Percentiles rank a stretch among this genome's conserved stretches.
These are phyloP conservation scores for Tephrocybe sp. DNA, from an alignment of 768 basidiomycete species.

Conservation along the genomic window DNA sequence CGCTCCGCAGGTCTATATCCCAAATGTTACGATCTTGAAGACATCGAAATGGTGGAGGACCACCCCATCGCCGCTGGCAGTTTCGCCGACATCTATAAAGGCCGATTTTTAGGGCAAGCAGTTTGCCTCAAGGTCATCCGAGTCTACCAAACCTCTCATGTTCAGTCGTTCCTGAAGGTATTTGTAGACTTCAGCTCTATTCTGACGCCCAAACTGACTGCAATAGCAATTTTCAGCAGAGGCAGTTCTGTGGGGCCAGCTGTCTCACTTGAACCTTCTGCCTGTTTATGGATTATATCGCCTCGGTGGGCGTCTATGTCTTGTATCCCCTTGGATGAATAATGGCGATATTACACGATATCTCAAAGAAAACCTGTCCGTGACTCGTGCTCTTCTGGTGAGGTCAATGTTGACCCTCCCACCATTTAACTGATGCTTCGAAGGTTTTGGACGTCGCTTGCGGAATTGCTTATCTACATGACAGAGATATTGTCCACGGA, in stretches of 20 bases:
- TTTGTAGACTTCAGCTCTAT: not conserved
- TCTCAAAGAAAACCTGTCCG: conserved; percentile 15
- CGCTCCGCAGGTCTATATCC: conserved; percentile 9
- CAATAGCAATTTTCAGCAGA: conserved; percentile 7
- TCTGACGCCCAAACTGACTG: not conserved
- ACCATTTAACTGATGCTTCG: not conserved
- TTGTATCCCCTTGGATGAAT: conserved; percentile 38
- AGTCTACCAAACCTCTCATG: conserved; percentile 12
- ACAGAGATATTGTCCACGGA: conserved; percentile 38
- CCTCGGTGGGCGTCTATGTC: conserved; percentile 24
- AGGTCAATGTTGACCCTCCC: not conserved
- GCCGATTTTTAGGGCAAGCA: conserved; percentile 1
- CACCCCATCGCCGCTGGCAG: conserved; percentile 7
- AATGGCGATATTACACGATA: conserved; percentile 30
- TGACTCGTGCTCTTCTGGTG: not conserved
- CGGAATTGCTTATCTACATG: conserved; percentile 34
- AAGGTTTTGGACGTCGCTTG: conserved; percentile 32
- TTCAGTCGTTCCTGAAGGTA: conserved; percentile 5
- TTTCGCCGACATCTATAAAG: conserved; percentile 14
- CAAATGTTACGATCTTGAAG: conserved; percentile 10
- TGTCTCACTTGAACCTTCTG: conserved; percentile 22
- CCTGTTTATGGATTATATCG: conserved; percentile 34
- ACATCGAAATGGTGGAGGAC: conserved; percentile 1
- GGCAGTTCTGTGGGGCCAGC: conserved; percentile 13
- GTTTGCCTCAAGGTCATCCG: conserved; percentile 18